Conservation (phyloP, 2,329 filamentous ascomycete genomes). For the Septoria petroselini region DNA sequence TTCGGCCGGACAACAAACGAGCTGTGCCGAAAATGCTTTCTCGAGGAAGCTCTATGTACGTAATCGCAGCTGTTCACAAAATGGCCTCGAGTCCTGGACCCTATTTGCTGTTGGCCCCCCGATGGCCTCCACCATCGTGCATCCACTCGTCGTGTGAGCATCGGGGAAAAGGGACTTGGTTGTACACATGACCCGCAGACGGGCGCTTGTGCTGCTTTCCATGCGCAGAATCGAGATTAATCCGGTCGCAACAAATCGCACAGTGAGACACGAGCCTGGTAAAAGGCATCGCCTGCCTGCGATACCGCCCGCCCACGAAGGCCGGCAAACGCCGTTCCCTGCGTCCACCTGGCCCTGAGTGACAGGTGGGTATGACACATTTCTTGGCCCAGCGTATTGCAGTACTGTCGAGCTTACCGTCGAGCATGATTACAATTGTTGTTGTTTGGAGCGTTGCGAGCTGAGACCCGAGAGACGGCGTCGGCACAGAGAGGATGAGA, state of each 20-base stretch:
- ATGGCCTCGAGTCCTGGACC: too few relatives aligned
- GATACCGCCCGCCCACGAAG: slow-evolving; percentile 15
- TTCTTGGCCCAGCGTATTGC: neutral
- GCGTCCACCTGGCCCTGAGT: slow-evolving; percentile 6
- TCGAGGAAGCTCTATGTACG: slow-evolving; percentile 18
- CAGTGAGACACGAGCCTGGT: slow-evolving; percentile 22
- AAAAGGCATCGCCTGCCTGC: slow-evolving; percentile 3
- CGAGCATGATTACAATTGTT: too few relatives aligned
- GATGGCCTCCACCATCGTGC: slow-evolving; percentile 17
- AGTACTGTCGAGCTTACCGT: slow-evolving; percentile 4
- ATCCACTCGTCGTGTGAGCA: slow-evolving; percentile 13
- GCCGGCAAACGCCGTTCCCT: slow-evolving; percentile 13
- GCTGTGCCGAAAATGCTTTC: slow-evolving; percentile 18
- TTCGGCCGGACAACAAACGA: slow-evolving; percentile 16
- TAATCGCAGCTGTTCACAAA: slow-evolving; percentile 14
- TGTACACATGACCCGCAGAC: slow-evolving; percentile 17
- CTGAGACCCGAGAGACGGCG: neutral
- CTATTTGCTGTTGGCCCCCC: too few relatives aligned
- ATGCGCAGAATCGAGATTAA: slow-evolving; percentile 22
- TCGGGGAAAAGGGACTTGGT: slow-evolving; percentile 16
- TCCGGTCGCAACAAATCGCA: slow-evolving; percentile 19
- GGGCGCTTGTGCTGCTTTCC: slow-evolving; percentile 1
- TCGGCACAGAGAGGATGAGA: slow-evolving; percentile 7
- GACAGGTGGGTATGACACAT: slow-evolving; percentile 25
- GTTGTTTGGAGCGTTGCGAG: neutral